Evolutionary conservation across 139 green algal species (phyloP), one percentile per base, ranked within the genome.

Genomic region (Chara braunii): DNA sequence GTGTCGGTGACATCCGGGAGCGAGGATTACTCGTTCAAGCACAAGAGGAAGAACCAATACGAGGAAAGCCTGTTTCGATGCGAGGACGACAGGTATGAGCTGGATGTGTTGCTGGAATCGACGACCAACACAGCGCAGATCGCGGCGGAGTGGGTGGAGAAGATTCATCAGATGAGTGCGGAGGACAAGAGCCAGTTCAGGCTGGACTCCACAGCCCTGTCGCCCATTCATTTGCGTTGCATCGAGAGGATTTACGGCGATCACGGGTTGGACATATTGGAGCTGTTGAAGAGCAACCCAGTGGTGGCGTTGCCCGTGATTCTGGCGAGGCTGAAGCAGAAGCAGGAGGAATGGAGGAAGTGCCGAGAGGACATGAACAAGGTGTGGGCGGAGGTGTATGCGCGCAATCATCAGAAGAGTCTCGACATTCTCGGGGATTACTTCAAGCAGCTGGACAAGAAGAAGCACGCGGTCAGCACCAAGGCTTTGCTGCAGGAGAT

Each of bases 41-140:
- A 94, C 60, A 96, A 97, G 88, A 84, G 91, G 62, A 97, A 96
- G 76, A 99, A 99, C 74, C 93, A 97, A 83, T 98, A 96, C 51
- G 92, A 96, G 80, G 90, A 96, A 74, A 73, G 69, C 3, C 78
- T 92, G 6, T 90, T 90, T 70, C 78, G 80, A 29, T 94, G 87
- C 45, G 93, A 99, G 77, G 93, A 99, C 77, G 93, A 99, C 73
- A 83, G 90, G 68, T 77, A 11, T 68, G 91, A 97, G 78, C 85
- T 97, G 64, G 92, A 98, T 70, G 94, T 98, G 83, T 62, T 84
- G 30, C 88, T 98, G 1, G 87, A 97, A 77, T 86, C 81, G 6
- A 96, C 88, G 56, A 18, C 44, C 30, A n/a, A 43, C 26, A 70
- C 62, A 8, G 40, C 68, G 3, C 28, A 29, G 61, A 30, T 44